These are phyloP conservation scores for Grigorovia yakushimaensis DNA, from an alignment of 805 yeast genomes.

Conservation along the genomic window DNA sequence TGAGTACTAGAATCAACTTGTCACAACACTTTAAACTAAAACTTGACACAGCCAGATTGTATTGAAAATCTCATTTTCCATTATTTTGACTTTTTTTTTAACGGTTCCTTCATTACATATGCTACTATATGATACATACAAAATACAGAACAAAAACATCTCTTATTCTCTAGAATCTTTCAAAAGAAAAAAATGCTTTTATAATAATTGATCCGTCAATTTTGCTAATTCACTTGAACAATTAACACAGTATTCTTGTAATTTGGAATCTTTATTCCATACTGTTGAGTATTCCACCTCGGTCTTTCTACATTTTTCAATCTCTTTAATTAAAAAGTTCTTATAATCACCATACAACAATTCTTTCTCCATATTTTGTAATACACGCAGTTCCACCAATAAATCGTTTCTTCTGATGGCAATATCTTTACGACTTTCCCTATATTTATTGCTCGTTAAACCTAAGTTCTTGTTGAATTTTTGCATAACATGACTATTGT, in stretches of 20 bases:
- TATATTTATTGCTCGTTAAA: slow-evolving; percentile 15
- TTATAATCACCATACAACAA: slow-evolving; percentile 57
- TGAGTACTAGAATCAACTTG: too few relatives aligned
- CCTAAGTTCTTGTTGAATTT: slow-evolving; percentile 22
- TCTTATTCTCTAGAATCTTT: not conserved
- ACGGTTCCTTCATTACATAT: too few relatives aligned
- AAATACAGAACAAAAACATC: not conserved
- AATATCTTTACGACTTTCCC: slow-evolving; percentile 36
- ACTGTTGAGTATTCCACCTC: slow-evolving; percentile 19
- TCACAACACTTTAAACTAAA: too few relatives aligned
- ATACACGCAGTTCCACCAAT: slow-evolving; percentile 53
- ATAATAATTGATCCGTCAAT: slow-evolving; percentile 5
- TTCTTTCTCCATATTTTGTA: slow-evolving; percentile 57
- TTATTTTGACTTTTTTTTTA: too few relatives aligned
- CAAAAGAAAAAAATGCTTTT: not conserved
- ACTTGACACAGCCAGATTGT: too few relatives aligned
- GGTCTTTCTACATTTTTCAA: slow-evolving; percentile 41
- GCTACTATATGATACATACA: not conserved
- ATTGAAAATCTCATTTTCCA: too few relatives aligned
- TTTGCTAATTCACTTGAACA: slow-evolving; percentile 27
- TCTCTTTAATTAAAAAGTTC: slow-evolving; percentile 58
- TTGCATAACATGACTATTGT: slow-evolving; percentile 23
- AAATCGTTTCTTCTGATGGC: slow-evolving; percentile 66
- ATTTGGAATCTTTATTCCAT: slow-evolving; percentile 18
- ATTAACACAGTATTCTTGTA: slow-evolving; percentile 27